Conservation (phyloP, 2,329 filamentous ascomycete species). For the Chaetomium sp. region DNA sequence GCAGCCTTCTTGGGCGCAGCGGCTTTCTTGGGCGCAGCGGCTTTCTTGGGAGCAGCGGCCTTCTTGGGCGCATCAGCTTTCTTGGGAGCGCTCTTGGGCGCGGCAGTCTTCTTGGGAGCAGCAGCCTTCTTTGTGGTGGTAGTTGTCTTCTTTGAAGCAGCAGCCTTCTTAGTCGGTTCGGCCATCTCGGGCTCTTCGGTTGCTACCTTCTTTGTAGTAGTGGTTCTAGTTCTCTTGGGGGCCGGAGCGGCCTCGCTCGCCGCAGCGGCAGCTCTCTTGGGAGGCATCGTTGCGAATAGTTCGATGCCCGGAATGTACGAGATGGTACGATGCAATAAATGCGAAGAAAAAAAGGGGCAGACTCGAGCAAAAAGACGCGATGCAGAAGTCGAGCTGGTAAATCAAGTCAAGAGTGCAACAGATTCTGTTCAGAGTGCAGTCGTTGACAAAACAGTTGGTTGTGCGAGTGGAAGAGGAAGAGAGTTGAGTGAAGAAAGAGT, state of each 20-base stretch:
- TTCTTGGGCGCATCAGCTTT: constrained; percentile 4
- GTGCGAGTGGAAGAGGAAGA: neutral
- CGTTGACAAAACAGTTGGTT: constrained; percentile 18
- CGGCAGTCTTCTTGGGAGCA: no score
- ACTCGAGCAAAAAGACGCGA: constrained; percentile 2
- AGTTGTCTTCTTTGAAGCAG: neutral
- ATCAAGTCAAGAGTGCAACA: neutral
- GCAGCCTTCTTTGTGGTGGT: constrained; percentile 7
- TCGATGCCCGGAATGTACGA: constrained; percentile 14
- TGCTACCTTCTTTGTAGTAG: neutral
- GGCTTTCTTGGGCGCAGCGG: constrained; percentile 26
- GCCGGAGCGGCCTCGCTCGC: constrained; percentile 16
- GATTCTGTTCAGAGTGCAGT: constrained; percentile 12
- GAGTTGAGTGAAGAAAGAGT: constrained; percentile 8
- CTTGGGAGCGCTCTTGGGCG: constrained; percentile 20
- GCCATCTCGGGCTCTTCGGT: neutral
- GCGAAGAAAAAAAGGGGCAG: constrained; percentile 3
- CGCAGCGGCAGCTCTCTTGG: constrained; percentile 26
- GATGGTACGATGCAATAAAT: constrained; percentile 12
- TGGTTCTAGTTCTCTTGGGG: constrained; percentile 15
- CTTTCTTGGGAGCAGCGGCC: constrained; percentile 23
- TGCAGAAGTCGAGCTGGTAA: neutral
- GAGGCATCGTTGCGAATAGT: constrained; percentile 30
- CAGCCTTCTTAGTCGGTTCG: neutral
- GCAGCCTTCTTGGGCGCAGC: constrained; percentile 31